Percentiles rank a stretch among this genome's conserved stretches.
Evolutionary conservation across 306 rosid genomes (phyloP).

Genomic region (Coriaria nepalensis): DNA sequence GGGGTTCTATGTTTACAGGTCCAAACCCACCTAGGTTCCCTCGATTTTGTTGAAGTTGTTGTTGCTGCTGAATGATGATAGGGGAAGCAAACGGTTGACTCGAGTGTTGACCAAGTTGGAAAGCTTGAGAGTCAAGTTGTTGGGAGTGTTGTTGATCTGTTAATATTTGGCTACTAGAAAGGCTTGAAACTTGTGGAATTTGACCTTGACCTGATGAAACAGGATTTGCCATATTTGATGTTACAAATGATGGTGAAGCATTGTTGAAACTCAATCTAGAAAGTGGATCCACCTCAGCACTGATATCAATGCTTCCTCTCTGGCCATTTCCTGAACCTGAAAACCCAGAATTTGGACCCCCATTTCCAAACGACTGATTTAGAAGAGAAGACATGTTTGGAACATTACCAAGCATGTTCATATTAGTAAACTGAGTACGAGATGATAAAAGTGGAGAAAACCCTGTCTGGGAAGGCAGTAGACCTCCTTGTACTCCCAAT

Average conservation of each 20-base stretch:
- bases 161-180: conserved; percentile 55
- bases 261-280: conserved; percentile 47
- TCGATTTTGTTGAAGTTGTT: conserved; percentile 65
- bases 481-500: conserved; percentile 77
- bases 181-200: conserved; percentile 64
- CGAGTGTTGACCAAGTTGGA: conserved; percentile 72
- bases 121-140: conserved; percentile 62
- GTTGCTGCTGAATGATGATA: conserved; percentile 28
- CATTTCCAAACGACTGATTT: conserved; percentile 67
- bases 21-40: conserved; percentile 60
- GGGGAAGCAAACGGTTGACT: conserved; percentile 77
- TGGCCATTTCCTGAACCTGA: conserved; percentile 62
- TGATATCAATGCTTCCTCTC: conserved; percentile 58
- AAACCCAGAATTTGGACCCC: conserved; percentile 56
- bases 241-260: conserved; percentile 46
- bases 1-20: conserved; percentile 76
- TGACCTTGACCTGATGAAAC: conserved; percentile 72
- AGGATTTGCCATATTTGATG: conserved; percentile 50
- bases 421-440: conserved; percentile 52
- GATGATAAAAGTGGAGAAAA: conserved; percentile 70
- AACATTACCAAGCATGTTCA: conserved; percentile 72
- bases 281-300: conserved; percentile 67
- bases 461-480: conserved; percentile 32
- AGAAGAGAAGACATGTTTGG: conserved; percentile 67
- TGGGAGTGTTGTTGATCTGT: conserved; percentile 76